Evolutionary conservation across 1,284 basidiomycete genomes (phyloP).

Genomic region (Trichosporon asahii): DNA sequence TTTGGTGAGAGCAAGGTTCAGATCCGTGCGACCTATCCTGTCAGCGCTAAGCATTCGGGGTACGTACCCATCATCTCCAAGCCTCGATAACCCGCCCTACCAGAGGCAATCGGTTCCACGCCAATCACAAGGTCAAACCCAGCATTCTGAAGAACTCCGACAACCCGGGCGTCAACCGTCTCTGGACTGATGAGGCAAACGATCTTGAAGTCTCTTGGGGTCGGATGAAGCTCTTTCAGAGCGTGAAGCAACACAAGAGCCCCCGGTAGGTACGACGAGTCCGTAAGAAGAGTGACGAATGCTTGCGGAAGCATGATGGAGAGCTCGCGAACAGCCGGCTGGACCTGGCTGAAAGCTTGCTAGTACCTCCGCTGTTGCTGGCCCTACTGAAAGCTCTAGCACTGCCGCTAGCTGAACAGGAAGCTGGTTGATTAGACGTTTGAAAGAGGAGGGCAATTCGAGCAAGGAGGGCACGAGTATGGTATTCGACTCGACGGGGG

Average conservation of each 20-base stretch:
- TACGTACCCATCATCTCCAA: slow-evolving; percentile 76
- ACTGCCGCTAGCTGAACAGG: too few relatives aligned
- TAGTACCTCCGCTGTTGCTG: not conserved
- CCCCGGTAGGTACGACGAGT: slow-evolving; percentile 86
- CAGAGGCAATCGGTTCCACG: slow-evolving; percentile 72
- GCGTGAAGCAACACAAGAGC: slow-evolving; percentile 81
- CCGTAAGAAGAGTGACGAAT: slow-evolving; percentile 84
- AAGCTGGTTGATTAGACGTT: too few relatives aligned
- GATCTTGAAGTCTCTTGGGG: slow-evolving; percentile 69
- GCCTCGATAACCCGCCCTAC: slow-evolving; percentile 58
- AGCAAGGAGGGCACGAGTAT: too few relatives aligned
- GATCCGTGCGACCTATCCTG: slow-evolving; percentile 77
- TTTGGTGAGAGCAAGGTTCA: slow-evolving; percentile 88
- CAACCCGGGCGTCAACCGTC: slow-evolving; percentile 78
- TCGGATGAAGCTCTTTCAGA: slow-evolving; percentile 70
- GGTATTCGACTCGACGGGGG: too few relatives aligned
- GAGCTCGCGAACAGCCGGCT: not conserved
- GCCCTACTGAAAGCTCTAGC: too few relatives aligned
- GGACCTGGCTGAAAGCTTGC: not conserved
- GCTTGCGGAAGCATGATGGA: slow-evolving; percentile 53
- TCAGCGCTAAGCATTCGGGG: slow-evolving; percentile 12
- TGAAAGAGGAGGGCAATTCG: too few relatives aligned
- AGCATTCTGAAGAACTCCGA: slow-evolving; percentile 72
- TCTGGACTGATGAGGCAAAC: slow-evolving; percentile 92
- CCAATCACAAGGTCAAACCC: slow-evolving; percentile 80